Base-by-base conservation (phyloP, 768 basidiomycete genomes). In the Leccinum obscurum region DNA sequence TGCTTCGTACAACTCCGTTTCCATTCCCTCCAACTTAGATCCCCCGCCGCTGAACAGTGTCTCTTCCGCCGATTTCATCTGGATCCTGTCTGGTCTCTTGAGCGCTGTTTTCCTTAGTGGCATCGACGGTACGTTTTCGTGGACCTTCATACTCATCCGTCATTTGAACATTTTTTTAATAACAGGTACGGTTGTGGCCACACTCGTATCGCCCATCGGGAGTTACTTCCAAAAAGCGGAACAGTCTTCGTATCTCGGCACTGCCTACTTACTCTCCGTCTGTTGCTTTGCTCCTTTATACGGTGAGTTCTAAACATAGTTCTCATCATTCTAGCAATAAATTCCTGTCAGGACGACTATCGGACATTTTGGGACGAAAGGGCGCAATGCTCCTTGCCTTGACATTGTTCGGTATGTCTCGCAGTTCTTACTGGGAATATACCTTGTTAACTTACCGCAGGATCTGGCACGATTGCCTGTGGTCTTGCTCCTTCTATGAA, bases 221-320 rank as follows among this genome's bases (percentile, higher is more conserved):
- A 48, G 46, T 13, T 13, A 78, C 77, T 56, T 86, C 76, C 2
- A 89, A 88, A 48, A 48, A 22, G 46, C n/a, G 10, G 46, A 48
- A 10, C 46, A 48, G 22, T 9, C 46, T 20, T 48, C 46, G 11
- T 48, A 48, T 48, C 46, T 48, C 46, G 46, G 46, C 9, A 48
- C n/a, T 20, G 17, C 46, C 4, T 48, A 48, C 46, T 22, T 48
- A 22, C 46, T 22, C 20, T 48, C 46, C 9, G 17, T 20, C 46
- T 48, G 46, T 22, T 48, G 46, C 46, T 48, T 48, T 22, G n/a
- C 46, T 48, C 46, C 46, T 10, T 22, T 48, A 22, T 48, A 48
- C 2, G 46, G 46, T 48, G 46, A 22, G 46, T 48, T 22, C 11
- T 8, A 48, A 10, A 4, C 10, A 48, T 48, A 10, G 11, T 4